Base-by-base conservation (phyloP, 768 basidiomycete genomes). In the Auriscalpium orientale region DNA sequence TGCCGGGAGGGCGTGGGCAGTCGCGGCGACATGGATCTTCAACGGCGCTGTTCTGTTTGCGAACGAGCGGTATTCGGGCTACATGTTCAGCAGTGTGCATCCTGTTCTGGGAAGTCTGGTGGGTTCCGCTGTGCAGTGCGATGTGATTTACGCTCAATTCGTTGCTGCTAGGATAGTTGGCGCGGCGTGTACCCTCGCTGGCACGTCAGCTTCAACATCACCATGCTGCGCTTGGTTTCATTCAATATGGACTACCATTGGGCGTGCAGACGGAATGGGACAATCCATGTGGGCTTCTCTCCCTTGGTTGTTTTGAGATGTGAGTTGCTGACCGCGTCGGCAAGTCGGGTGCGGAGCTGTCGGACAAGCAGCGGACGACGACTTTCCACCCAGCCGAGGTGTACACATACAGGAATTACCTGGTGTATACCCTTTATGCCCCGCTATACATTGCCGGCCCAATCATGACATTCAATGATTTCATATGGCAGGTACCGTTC, bases 361-460 rank as follows among this genome's bases (percentile, higher is more conserved):
- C 73, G 12, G 79, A 88, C 56, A 89, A 84, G 59, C 76, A 86
- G 57, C 81, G 91, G 34, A 75, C 80, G 20, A 64, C 72, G 3
- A 71, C 75, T 1, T 64, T 81, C 3, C 89, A 92, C 57, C 65
- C 82, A 1, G 66, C 68, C 11, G 74, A 77, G 11, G 69, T 77
- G 51, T 97, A 94, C 66, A 79, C 81, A 1, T 85, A 83, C 60
- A 49, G 71, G 16, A 87, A 88, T 64, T 95, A 91, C 67, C 52
- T 97, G 10, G 78, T 89, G 21, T 98, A 98, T 66, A 77, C 79
- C n/a, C 71, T 98, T 8, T 99, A 98, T 65, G 83, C 95, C 0
- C 95, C 97, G 1, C 74, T 98, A 11, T 99, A 98, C 67, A 89
- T 98, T 51, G 95, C 91, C 2, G 95, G 97, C 0, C 97, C 97